Evolutionary conservation across 495 filamentous ascomycete genomes (phyloP), one percentile per base, ranked within the genome.

Genomic region (Viridothelium virens): DNA sequence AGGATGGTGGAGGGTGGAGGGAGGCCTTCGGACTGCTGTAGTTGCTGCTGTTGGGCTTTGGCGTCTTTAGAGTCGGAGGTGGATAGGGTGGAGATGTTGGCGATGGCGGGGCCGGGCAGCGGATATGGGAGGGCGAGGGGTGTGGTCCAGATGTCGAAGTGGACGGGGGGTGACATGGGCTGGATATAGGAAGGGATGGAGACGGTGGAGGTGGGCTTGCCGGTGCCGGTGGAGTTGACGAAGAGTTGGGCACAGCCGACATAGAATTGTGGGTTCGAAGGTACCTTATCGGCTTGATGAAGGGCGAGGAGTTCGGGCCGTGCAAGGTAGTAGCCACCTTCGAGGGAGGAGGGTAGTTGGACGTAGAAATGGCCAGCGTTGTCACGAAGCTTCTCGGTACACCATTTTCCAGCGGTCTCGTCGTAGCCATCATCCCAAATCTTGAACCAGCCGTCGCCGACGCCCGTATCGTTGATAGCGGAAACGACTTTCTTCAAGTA

Each of bases 361-460:
- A 87, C 77, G 37, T 78, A 82, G 38, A 91, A 75, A 7, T 85
- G 78, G n/a, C 89, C 88, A 38, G 85, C 79, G 73, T 85, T 84
- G 34, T 73, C 77, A 64, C 87, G 88, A 53, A 92, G 70, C 56
- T 83, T 84, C 67, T 89, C 81, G 1, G 87, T 87, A 69, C 90
- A 90, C 85, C 87, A 91, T 65, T 82, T 76, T 2, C 78, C 77
- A 59, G 72, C 69, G 5, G 56, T 56, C 2, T 76, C 67, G 70
- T 87, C 81, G 71, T 88, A 89, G 61, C 86, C 87, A 39, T 85
- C 81, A 56, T 88, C 79, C 77, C 77, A 89, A 73, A 93, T 85
- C 79, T 91, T 92, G 80, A 93, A 89, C 90, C 90, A 93, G 31
- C 90, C 89, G 65, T 75, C 74, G 3, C 89, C 89, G 37, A 78